Evolutionary conservation across 2,329 filamentous ascomycete species (phyloP), one percentile per base, ranked within the genome.

Genomic region (Dissoconium aciculare): DNA sequence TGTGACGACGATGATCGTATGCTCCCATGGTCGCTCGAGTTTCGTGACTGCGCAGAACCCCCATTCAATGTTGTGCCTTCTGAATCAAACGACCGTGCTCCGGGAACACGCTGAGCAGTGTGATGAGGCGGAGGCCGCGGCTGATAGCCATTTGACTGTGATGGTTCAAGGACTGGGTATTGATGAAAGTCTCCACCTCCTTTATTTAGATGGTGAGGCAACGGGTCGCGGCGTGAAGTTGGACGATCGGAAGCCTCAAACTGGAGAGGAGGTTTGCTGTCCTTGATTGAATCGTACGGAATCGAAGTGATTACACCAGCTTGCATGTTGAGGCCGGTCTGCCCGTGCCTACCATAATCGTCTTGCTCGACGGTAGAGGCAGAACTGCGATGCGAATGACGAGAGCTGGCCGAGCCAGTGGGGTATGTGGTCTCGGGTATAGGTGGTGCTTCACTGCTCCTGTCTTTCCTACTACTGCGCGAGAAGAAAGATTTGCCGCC

Each of bases 251-350:
- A 62, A 50, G 79, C 80, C 27, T 91, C 79, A 48, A 81, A 65
- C 23, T 77, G 60, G 35, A 82, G 68, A 4, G 82, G 78, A 14
- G 74, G 77, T 49, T 71, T 73, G 28, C 67, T 68, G 52, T 80
- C 78, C 32, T 68, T 53, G 30, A 77, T 64, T 46, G 63, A 73
- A 45, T 92, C 81, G 61, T 91, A 92, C 17, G 85, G 82, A 41
- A 94, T 85, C 15, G 81, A 78, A 17, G 83, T 83, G 49, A 93
- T 82, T 35, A 87, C 72, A 35, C 83, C 84, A 17, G 83, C 77
- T 51, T 73, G 76, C 61, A 75, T 74, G 50, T 78, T 78, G 38
- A 85, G 59, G 15, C 24, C 27, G 17, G 17, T 52, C 45, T 45
- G 74, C 68, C 32, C 30, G 28, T 31, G 31, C 27, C 15, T 33